Evolutionary conservation across 768 basidiomycete genomes (phyloP), one percentile per base, ranked within the genome.

Genomic region (Artomyces pyxidatus): DNA sequence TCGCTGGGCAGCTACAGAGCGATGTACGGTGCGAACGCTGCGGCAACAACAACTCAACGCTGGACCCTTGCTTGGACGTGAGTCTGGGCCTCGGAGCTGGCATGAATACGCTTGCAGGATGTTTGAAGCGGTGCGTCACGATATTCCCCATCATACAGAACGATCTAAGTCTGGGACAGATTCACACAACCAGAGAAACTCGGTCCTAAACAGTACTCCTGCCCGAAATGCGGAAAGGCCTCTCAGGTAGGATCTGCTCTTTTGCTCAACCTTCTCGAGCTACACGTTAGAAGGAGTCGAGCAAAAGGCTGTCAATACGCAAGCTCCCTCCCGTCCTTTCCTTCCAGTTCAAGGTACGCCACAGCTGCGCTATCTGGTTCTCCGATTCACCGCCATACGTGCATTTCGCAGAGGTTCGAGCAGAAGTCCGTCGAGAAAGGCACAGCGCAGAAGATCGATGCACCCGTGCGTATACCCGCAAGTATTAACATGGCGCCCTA

Each of bases 1-100:
- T 97, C 59, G 81, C 83, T 0, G 95, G 93, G 0, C 75, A 81
- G 45, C 68, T 96, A 3, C 85, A 93, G 56, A 93, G 90, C 55
- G 88, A 95, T 40, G 87, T 97, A 42, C 83, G 77, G 30, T 98
- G 95, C 60, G 88, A 87, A 48, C 73, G 85, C 7, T 98, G 95
- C 62, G 78, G 80, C 4, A 85, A 80, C 49, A 75, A 79, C 4
- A 92, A 82, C 0, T 83, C 75, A 27, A 90, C 89, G 1, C 67
- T 84, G 35, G 95, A 98, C 58, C 90, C 91, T 10, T 88, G 93
- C 71, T 71, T 97, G 19, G 94, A 97, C 55, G 75, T 97, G 53
- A 92, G 87, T 56, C 74, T 98, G 21, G 92, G 94, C 61, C 67
- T 98, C 52, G 81, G 77, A 47, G 73, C 65, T 3, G 71, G 68